Evolutionary conservation across 1,284 basidiomycete genomes (phyloP).

Genomic region (Agroathelia rolfsii): DNA sequence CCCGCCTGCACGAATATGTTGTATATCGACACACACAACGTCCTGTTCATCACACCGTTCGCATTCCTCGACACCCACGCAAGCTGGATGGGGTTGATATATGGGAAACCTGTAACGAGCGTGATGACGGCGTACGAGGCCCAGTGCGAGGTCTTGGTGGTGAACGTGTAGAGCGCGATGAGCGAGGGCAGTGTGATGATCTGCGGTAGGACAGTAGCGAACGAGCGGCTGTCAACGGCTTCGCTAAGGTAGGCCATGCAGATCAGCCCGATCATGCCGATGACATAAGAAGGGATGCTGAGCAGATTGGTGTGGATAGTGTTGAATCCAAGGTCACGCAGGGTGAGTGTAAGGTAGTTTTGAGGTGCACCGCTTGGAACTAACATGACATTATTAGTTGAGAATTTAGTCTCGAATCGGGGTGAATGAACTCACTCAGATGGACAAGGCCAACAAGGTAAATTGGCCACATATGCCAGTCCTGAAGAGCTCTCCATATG

Average conservation of each 20-base stretch:
- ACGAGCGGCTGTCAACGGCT: slow-evolving; percentile 40
- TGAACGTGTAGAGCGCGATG: slow-evolving; percentile 46
- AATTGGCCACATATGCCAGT: slow-evolving; percentile 49
- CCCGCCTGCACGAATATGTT: slow-evolving; percentile 58
- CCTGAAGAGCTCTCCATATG: slow-evolving; percentile 35
- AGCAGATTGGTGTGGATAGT: slow-evolving; percentile 45
- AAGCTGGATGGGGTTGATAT: slow-evolving; percentile 37
- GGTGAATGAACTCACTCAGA: slow-evolving; percentile 27
- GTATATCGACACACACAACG: slow-evolving; percentile 46
- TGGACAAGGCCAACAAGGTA: slow-evolving; percentile 37
- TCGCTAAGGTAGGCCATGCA: slow-evolving; percentile 44
- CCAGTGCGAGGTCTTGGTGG: slow-evolving; percentile 43
- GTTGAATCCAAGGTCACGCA: slow-evolving; percentile 42
- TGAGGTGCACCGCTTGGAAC: slow-evolving; percentile 38
- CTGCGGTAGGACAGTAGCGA: slow-evolving; percentile 41
- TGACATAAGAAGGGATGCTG: slow-evolving; percentile 36
- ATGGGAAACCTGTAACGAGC: slow-evolving; percentile 43
- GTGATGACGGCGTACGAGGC: slow-evolving; percentile 47
- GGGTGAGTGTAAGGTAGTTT: slow-evolving; percentile 41
- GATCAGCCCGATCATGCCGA: slow-evolving; percentile 34
- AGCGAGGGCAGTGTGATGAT: slow-evolving; percentile 54
- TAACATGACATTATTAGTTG: slow-evolving; percentile 11
- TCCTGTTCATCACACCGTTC: slow-evolving; percentile 44
- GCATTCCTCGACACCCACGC: slow-evolving; percentile 58
- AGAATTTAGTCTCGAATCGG: neutral